Evolutionary conservation across 495 filamentous ascomycete genomes (phyloP), one percentile per base, ranked within the genome.

Genomic region (Staphylotrichum longicolle): DNA sequence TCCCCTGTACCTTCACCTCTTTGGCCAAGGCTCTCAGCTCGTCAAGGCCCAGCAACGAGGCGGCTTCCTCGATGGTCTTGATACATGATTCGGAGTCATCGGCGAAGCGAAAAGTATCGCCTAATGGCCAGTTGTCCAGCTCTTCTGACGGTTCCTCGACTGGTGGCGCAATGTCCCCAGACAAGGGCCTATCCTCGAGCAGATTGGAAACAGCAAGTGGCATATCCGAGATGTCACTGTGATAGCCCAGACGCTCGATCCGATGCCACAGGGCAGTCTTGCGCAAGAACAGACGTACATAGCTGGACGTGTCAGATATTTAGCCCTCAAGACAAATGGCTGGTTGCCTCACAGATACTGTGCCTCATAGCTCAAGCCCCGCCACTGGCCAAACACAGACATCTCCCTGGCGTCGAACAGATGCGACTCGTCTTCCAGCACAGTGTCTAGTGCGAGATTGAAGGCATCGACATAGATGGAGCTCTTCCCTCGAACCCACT

Each of bases 391-490:
- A 72, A 98, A 97, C 0, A 97, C 82, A 47, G 82, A 75, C 72
- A 83, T 84, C 72, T 98, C 94, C 14, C 85, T 85, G 64, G 85
- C 84, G 66, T 91, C 82, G 70, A 98, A 98, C 11, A 98, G 77
- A 71, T 96, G 91, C 3, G 84, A 80, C 70, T 98, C 94, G 50
- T 97, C 93, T 51, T 88, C 86, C 5, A 98, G 77, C 27, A 98
- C 93, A 3, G 91, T 98, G 61, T 92, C 86, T 47, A 98, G 79
- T 15, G 93, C 91, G 14, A 97, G 77, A 72, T 96, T 96, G 81
- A 98, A 98, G 20, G 93, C 94, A 74, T 98, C 93, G 14, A 97
- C 91, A 66, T 98, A 98, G 57, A 98, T 92, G 5, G 94, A 98
- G 66, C 87, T 96, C 48, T 76, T 78, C 7, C 80, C 80, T 47